phyloP scores from a whole-genome alignment of 768 basidiomycete genomes.

The Russula virescens region DNA sequence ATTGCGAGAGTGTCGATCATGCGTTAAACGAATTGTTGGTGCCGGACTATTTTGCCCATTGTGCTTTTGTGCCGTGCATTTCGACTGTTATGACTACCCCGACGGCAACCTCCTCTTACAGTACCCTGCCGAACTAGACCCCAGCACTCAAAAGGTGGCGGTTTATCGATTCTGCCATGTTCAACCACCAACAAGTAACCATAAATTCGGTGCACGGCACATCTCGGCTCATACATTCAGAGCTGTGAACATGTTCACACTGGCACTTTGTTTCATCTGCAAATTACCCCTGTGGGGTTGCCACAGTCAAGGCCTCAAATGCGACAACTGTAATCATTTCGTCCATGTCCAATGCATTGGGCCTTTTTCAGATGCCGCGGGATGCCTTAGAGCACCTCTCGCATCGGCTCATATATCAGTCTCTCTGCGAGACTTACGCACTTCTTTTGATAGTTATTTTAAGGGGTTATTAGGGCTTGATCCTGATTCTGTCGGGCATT shows the following conservation, averaged over 20 bases:
- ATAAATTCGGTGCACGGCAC: constrained; percentile 23
- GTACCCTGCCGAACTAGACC: constrained; percentile 44
- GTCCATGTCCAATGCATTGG: constrained; percentile 49
- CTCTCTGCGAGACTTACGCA: constrained; percentile 45
- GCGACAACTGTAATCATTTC: constrained; percentile 54
- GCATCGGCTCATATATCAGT: constrained; percentile 48
- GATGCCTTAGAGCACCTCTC: constrained; percentile 37
- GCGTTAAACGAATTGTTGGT: constrained; percentile 48
- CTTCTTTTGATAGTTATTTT: constrained; percentile 54
- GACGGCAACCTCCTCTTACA: constrained; percentile 54
- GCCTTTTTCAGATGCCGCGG: constrained; percentile 29
- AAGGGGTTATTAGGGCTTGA: constrained; percentile 37
- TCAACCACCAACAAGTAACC: constrained; percentile 32
- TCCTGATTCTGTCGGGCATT: constrained; percentile 44
- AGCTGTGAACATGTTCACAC: constrained; percentile 61
- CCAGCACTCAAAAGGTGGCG: constrained; percentile 49
- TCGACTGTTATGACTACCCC: constrained; percentile 72
- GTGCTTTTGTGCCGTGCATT: constrained; percentile 66
- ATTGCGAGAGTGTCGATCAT: constrained; percentile 50
- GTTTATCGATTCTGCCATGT: constrained; percentile 56
- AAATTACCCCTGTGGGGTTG: constrained; percentile 69
- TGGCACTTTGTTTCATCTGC: constrained; percentile 67
- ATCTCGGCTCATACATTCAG: constrained; percentile 48
- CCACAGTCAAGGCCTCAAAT: constrained; percentile 56
- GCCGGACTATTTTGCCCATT: constrained; percentile 69